Evolutionary conservation across 2,329 filamentous ascomycete species (phyloP).

Genomic region (Blastomyces percursus): DNA sequence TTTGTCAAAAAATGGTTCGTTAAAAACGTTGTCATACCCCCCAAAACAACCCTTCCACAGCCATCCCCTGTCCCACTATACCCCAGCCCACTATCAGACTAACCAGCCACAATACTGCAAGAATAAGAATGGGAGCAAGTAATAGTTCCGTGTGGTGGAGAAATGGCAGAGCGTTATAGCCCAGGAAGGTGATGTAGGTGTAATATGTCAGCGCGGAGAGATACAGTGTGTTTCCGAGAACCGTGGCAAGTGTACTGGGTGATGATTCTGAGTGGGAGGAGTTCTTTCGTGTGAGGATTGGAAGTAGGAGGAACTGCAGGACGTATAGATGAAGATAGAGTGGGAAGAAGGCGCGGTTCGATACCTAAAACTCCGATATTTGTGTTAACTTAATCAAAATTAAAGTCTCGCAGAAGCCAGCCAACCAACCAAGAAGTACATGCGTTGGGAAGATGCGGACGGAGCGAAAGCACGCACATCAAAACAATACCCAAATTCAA

Average conservation of each 20-base stretch:
- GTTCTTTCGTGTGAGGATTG: constrained; percentile 38
- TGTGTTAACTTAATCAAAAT: no score
- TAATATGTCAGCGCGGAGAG: constrained; percentile 56
- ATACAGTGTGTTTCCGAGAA: constrained; percentile 56
- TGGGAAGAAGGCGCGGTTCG: constrained; percentile 56
- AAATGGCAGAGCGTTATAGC: constrained; percentile 59
- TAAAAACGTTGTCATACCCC: constrained; percentile 21
- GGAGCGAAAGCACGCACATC: constrained; percentile 37
- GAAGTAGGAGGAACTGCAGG: constrained; percentile 56
- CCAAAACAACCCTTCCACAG: constrained; percentile 35
- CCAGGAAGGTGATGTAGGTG: constrained; percentile 57
- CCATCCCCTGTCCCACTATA: constrained; percentile 34
- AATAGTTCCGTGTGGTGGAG: constrained; percentile 56
- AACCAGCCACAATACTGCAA: constrained; percentile 49
- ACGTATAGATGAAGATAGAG: constrained; percentile 58
- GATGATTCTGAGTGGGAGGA: constrained; percentile 39
- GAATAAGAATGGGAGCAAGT: constrained; percentile 50
- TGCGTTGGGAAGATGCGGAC: no score
- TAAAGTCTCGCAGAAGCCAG: no score
- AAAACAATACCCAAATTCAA: constrained; percentile 63
- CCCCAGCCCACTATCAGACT: constrained; percentile 39
- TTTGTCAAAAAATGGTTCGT: background rate
- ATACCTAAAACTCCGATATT: constrained; percentile 33
- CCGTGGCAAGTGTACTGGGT: constrained; percentile 37
- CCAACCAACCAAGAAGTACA: no score